Base-by-base conservation (phyloP, 1,284 basidiomycete genomes). In the Phylloporus sp. region DNA sequence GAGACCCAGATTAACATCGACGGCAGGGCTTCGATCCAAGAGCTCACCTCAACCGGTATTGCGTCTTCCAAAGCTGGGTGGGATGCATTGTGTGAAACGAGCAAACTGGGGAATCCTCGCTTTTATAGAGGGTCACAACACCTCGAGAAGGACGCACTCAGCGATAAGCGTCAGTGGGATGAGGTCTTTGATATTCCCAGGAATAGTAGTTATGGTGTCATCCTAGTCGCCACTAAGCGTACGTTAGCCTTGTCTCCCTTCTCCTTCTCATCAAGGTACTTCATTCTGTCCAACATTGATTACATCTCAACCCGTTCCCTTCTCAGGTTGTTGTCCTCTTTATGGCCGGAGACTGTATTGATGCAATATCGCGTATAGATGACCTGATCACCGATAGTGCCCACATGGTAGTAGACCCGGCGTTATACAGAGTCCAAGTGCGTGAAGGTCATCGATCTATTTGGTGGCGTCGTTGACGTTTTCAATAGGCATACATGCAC, bases 61-160 rank as follows among this genome's bases (percentile, higher is more conserved):
- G 59, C 59, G 19, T 60, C 45, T 12, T 8, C 59, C 43, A 60
- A 29, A n/a, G 59, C 59, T 39, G 59, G 59, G 37, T 60, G 32
- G 27, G 5, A 45, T 11, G 12, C 2, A 20, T 8, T 60, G 20
- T 27, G 41, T 19, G 5, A 41, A 11, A n/a, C 20, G 41, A 3
- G 43, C 11, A 5, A 45, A 11, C 59, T 60, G 11, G 10, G 11
- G 19, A 43, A 60, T 6, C 12, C 27, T 14, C 20, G 7, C 43
- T 60, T 60, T 29, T 41, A 60, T 23, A 19, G 8, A 25, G 59
- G 59, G 15, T 45, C 41, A 14, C 59, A 45, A 45, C 20, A 27
- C 27, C 27, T 25, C 29, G 25, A 59, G n/a, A 59, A 39, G 29
- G 41, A 60, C 29, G 43, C 8, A 20, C 59, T 61, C 15, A 32